Evolutionary conservation across 768 basidiomycete species (phyloP), one percentile per base, ranked within the genome.

Genomic region (Termitomyces sp.): DNA sequence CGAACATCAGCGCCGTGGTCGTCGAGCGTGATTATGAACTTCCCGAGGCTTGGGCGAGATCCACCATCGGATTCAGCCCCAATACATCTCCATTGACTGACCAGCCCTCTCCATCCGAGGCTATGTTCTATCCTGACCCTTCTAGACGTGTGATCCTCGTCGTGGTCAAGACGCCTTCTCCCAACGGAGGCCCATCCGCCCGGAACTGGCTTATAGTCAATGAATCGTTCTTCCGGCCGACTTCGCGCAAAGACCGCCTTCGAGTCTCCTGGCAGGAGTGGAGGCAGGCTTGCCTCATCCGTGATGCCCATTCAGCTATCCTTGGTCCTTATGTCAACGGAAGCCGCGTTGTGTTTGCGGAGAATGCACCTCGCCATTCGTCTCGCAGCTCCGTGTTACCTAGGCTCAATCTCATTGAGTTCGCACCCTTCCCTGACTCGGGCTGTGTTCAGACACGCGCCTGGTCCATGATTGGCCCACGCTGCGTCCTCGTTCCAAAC

Each of bases 121-220:
- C 82, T 8, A 66, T 85, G n/a, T 86, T 87, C 65, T 81, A 80
- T 58, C 72, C 76, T 35, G 83, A 85, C 61, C 81, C 84, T 8
- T 71, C 75, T 34, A 72, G 73, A 55, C 78, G 83, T 32, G 65
- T 84, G 54, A 72, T 81, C 19, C 74, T 80, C 45, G 61, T 86
- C 45, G 73, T 75, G 31, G 80, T 81, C 35, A 77, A 75, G 54
- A 71, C 75, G 4, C 65, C 71, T 23, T 64, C 68, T 34, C 69
- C 71, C 29, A 70, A 71, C 19, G 71, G 60, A 27, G 37, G 62
- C 42, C 66, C 57, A 53, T 73, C 66, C 65, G 68, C 54, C 61
- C 68, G 67, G 64, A 77, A 78, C 62, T 85, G 75, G 80, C 70
- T 85, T 54, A 77, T 84, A 54, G 72, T 85, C 54, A 77, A 78